Evolutionary conservation across 2,329 filamentous ascomycete species (phyloP).

Genomic region (Phialocephala subalpina): DNA sequence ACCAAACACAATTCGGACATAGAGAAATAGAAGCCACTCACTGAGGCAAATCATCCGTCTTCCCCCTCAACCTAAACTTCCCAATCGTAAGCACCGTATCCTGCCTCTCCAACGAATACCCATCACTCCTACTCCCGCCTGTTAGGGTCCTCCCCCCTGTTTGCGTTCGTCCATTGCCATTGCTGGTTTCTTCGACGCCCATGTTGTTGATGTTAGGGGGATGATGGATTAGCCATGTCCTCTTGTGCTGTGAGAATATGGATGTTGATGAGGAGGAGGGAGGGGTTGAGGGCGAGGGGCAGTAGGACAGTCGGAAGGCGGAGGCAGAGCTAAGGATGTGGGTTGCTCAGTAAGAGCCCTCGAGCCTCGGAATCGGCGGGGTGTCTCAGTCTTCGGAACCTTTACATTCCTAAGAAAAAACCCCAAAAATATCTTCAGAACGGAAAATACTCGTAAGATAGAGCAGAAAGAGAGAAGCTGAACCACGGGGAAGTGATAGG

Average conservation of each 20-base stretch:
- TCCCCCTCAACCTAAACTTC: slow-evolving; percentile 43
- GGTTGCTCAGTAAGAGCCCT: background rate
- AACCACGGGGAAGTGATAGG: no score
- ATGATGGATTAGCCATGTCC: background rate
- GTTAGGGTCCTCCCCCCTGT: background rate
- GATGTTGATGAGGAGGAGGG: background rate
- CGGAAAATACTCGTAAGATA: no score
- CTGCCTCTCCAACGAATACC: slow-evolving; percentile 18
- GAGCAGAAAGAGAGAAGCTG: no score
- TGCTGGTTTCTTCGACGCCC: background rate
- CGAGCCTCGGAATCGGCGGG: no score
- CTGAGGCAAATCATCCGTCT: slow-evolving; percentile 46
- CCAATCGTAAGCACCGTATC: slow-evolving; percentile 38
- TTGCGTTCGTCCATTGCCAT: background rate
- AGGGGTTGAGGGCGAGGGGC: background rate
- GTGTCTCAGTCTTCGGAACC: no score
- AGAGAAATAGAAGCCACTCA: slow-evolving; percentile 27
- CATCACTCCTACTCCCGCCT: slow-evolving; percentile 14
- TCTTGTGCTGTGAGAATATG: no score
- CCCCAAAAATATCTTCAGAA: no score
- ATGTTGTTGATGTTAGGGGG: background rate
- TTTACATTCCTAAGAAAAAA: no score
- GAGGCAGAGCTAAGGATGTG: background rate
- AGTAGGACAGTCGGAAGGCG: background rate
- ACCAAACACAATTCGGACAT: background rate